A percentile compares a stretch with the other conserved stretches of the same genome.
Evolutionary conservation across 306 rosid species (phyloP).

Genomic region (Cucurbita moschata): DNA sequence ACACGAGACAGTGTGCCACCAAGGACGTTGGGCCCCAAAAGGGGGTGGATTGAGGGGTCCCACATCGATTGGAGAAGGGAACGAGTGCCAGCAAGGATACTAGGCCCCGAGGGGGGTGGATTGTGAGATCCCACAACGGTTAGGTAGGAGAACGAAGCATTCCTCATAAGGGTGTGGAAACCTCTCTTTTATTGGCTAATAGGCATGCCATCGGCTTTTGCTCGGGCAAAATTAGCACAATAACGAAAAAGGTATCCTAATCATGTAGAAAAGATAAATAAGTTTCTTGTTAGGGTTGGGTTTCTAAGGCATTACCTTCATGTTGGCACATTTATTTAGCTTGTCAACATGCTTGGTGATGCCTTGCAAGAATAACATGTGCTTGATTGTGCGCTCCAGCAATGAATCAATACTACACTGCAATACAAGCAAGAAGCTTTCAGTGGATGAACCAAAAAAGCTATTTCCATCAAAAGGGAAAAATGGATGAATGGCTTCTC

Average conservation of each 20-base stretch:
- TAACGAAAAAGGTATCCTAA: background rate
- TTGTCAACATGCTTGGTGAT: slow-evolving; percentile 77
- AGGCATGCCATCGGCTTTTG: background rate
- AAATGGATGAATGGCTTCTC: background rate
- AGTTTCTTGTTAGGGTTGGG: background rate
- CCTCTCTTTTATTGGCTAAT: background rate
- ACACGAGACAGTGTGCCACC: too few relatives aligned
- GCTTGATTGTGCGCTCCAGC: slow-evolving; percentile 80
- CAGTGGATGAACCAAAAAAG: background rate
- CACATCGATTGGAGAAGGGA: too few relatives aligned
- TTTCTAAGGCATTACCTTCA: slow-evolving; percentile 36
- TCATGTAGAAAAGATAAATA: background rate
- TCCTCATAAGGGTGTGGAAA: too few relatives aligned
- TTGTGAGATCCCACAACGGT: too few relatives aligned
- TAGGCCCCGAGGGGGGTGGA: too few relatives aligned
- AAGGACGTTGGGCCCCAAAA: too few relatives aligned
- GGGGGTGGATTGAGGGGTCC: too few relatives aligned
- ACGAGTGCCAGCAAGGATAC: too few relatives aligned
- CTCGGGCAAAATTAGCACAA: background rate
- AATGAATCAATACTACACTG: slow-evolving; percentile 96
- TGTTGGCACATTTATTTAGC: slow-evolving; percentile 45
- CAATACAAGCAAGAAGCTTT: slow-evolving; percentile 9
- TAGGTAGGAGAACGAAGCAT: too few relatives aligned
- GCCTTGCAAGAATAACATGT: slow-evolving; percentile 84
- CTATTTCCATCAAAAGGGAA: background rate